Base-by-base conservation (phyloP, 2,329 filamentous ascomycete genomes). In the Graphiopsis chlorocephala region DNA sequence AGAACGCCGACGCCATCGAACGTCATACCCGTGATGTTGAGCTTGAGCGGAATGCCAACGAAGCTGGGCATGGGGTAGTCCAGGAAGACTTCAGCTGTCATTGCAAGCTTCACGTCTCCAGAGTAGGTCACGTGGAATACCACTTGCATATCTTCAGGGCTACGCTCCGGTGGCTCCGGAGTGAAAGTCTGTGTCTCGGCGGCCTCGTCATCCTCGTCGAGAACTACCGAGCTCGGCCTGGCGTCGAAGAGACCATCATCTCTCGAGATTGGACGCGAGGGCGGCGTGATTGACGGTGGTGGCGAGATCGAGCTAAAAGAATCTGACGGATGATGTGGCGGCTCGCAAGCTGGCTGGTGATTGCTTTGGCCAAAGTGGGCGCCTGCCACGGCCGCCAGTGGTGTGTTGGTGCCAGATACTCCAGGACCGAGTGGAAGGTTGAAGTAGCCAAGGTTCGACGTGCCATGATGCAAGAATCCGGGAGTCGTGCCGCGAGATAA, bases 61-160 rank as follows among this genome's bases (percentile, higher is more conserved):
- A 99, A 99, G 80, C 92, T 96, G 47, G 93, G 93, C 92, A 98
- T 98, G 0, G 95, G 95, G 76, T 99, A 99, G 78, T 99, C 95
- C 35, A 99, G 88, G 33, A 98, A 83, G 48, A 99, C 97, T 78
- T 98, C 93, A 0, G 95, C 93, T 26, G 95, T 98, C 58, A 99
- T 83, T 67, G 93, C 92, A 64, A 99, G 85, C 69, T 89, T 88
- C 65, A 99, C 85, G 73, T 97, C 90, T 33, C 95, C 95, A 2
- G 89, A 86, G 78, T 99, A 99, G 64, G 88, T 88, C 66, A 96
- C 93, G 69, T 93, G 90, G 73, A 96, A 94, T 6, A 98, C 90
- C 57, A 96, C 90, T 77, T 99, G 95, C 61, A 97, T 84, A 74
- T 99, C 95, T 68, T 97, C 92, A 2, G 91, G 85, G 28, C 89